Evolutionary conservation across 768 basidiomycete genomes (phyloP), one percentile per base, ranked within the genome.

Genomic region (Mycena polygramma): DNA sequence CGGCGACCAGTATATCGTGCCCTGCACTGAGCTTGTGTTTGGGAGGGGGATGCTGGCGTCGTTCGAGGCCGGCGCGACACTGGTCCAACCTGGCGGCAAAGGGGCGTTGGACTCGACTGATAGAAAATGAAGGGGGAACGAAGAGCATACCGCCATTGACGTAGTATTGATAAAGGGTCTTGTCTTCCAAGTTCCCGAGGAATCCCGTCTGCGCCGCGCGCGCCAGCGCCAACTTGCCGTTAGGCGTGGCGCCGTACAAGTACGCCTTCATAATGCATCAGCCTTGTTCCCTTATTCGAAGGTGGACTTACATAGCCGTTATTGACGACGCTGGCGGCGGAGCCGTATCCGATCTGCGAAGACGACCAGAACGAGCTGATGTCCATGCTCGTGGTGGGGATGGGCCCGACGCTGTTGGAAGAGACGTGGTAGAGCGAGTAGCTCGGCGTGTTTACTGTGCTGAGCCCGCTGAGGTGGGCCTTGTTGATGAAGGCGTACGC

Each of bases 111-210:
- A 30, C 2, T 24, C n/a, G 43, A 24, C 17, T 57, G 46, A 10
- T 39, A 7, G 10, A 26, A 30, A 30, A 41, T 35, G n/a, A 14
- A 30, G 7, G 19, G 6, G 20, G 10, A 7, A 8, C 6, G 22
- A 11, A 13, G 15, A 19, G 46, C 66, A 9, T 24, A 68, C 71
- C 71, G 37, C 71, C 71, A 30, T 73, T 69, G 49, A 73, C 71
- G 26, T 73, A 73, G 71, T 73, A 73, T 19, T 69, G 48, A 24
- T 73, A 73, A 0, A 69, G 11, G 30, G 46, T 62, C 39, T 69
- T 57, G 15, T 62, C 55, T 2, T 60, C 49, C 53, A 73, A 37
- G 2, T 52, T 48, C 0, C 71, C 71, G 8, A 73, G 64, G 64
- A 71, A 71, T 4, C 59, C 70, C 2, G 70, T 66, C 5, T 20